Evolutionary conservation across 1,139 yeast species (phyloP), one percentile per base, ranked within the genome.

Genomic region (Meyerozyma carpophila): DNA sequence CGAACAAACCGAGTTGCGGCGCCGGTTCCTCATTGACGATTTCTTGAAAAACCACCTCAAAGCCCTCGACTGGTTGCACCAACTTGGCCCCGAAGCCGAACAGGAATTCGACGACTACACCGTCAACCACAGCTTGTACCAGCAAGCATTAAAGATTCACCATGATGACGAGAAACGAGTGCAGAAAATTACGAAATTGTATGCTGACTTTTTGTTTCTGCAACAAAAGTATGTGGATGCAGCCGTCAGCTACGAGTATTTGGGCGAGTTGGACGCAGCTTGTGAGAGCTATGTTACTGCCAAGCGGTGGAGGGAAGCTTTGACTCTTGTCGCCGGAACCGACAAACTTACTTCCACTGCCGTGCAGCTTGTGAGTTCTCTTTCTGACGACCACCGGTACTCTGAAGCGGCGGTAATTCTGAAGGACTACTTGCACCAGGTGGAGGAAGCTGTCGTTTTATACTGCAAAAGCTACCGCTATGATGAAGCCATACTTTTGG

Each of bases 381-480:
- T 89, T 46, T 68, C 75, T 1, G 91, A 84, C 37, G 83, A 82
- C 31, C 95, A 88, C 58, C 76, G 77, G 47, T 91, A 86, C 58
- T 69, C 77, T 7, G 93, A 85, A 41, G 95, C 96, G n/a, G 98
- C 96, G 0, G 80, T 79, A 41, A 80, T 94, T 42, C 82, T 86
- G 55, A 68, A 73, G 44, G 71, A 79, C 42, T 84, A 82, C 57
- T 70, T 90, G 56, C 62, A 73, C 11, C 75, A 88, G 51, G 59
- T 81, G 18, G 78, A 74, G 42, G 84, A 76, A 44, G 84, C 96
- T 0, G 73, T 88, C 40, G 67, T 66, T 41, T 67, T 82, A 46
- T 84, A 80, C 57, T 88, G 96, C 65, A 85, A 84, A 57, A 87
- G 86, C 36, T 84, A 84, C 59, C 70, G 70, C 47, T 93, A 77